phyloP scores from a whole-genome alignment of 108 stramenopile genomes.

The Parmales sp. region DNA sequence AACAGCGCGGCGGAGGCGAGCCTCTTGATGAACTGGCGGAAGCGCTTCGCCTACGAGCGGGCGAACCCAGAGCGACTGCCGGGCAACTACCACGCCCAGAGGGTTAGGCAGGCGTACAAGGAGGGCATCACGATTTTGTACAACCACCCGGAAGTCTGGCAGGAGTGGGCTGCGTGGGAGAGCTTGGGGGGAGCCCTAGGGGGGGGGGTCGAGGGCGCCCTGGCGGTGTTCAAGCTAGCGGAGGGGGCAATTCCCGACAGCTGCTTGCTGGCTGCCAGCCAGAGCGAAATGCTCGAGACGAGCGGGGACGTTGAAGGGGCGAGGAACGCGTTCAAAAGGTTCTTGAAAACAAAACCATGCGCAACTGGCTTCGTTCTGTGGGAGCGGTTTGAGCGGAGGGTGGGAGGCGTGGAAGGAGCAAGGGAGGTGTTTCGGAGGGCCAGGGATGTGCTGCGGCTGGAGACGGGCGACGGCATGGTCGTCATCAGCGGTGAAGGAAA shows the following conservation, averaged over 20 bases:
- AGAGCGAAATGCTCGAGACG: neutral
- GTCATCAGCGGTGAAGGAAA: neutral
- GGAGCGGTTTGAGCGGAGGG: neutral
- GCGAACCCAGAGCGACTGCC: slow-evolving; percentile 72
- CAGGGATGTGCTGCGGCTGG: neutral
- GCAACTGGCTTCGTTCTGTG: neutral
- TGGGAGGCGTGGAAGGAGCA: neutral
- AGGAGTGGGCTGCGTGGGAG: slow-evolving; percentile 79
- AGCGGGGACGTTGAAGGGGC: neutral
- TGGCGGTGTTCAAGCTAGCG: neutral
- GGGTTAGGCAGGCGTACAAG: slow-evolving; percentile 56
- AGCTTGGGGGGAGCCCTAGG: neutral
- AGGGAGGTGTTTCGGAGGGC: neutral
- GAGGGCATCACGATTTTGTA: slow-evolving; percentile 64
- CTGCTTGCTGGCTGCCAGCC: neutral
- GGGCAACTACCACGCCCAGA: slow-evolving; percentile 38
- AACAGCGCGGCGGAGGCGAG: no score
- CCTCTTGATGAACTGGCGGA: slow-evolving; percentile 88
- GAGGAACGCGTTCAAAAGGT: neutral
- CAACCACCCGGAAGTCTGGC: slow-evolving; percentile 71
- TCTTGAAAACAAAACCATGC: neutral
- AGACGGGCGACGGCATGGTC: neutral
- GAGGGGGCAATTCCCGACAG: neutral
- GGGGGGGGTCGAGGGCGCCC: neutral
- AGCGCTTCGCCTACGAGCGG: slow-evolving; percentile 62